phyloP scores from a whole-genome alignment of 257 asterid genomes.

The Sherardia arvensis region DNA sequence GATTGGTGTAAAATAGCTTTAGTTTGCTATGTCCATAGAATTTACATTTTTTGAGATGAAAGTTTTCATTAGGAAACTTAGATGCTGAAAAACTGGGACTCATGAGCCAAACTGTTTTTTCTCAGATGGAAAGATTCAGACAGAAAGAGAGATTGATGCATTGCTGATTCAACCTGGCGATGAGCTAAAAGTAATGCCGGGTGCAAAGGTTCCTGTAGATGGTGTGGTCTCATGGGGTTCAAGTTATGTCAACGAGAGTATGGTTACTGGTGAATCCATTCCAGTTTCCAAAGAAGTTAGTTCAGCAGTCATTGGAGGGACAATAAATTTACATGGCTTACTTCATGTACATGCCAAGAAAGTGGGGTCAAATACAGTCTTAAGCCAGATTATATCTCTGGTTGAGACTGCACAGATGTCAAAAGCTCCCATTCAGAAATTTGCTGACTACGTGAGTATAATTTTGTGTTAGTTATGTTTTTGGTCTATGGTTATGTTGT shows the following conservation, averaged over 20 bases:
- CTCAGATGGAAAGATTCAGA: conserved; percentile 75
- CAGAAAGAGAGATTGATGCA: conserved; percentile 90
- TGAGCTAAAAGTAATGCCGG: conserved; percentile 81
- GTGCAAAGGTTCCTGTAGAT: conserved; percentile 89
- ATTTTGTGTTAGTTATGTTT: background rate
- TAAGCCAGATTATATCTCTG: conserved; percentile 94
- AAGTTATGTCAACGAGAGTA: conserved; percentile 89
- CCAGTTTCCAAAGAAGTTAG: conserved; percentile 63
- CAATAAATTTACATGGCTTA: conserved; percentile 85
- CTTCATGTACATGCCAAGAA: conserved; percentile 79
- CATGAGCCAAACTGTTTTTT: conserved; percentile 3
- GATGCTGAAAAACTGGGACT: conserved; percentile 3
- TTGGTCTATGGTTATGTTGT: background rate
- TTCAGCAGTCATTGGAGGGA: conserved; percentile 79
- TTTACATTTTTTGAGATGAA: background rate
- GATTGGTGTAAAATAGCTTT: background rate
- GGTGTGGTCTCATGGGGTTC: conserved; percentile 94
- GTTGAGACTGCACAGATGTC: conserved; percentile 99
- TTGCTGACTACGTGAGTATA: conserved; percentile 82
- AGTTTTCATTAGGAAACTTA: background rate
- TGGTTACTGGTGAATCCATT: conserved; percentile 97
- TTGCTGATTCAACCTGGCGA: conserved; percentile 93
- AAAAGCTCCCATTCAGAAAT: conserved; percentile 97
- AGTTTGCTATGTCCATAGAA: background rate
- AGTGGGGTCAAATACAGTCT: conserved; percentile 89